Conservation (phyloP, 148 eudicot genomes). For the Rhododendron henanense region DNA sequence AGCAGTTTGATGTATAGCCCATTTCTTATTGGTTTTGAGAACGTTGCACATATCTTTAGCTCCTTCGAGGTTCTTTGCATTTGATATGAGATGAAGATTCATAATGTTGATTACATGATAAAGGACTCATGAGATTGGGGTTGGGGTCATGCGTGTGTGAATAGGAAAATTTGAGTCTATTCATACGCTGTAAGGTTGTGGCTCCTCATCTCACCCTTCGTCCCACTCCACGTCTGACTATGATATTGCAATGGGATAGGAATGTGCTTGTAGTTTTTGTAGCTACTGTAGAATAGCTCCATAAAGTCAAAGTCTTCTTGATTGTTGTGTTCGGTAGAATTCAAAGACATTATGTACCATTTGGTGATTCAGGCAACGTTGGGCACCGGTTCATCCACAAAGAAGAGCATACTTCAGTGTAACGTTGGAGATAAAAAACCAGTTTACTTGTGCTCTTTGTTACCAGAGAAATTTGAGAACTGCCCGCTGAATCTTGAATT, state of each 20-base stretch:
- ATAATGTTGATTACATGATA: neutral
- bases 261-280: neutral
- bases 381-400: conserved; percentile 51
- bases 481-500: conserved; percentile 74
- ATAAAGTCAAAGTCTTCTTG: neutral
- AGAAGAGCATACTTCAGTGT: conserved; percentile 73
- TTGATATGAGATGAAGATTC: neutral
- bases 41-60: neutral
- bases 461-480: conserved; percentile 69
- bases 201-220: neutral
- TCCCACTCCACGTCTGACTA: neutral
- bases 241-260: neutral
- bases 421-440: conserved; percentile 66
- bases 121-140: neutral
- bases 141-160: neutral
- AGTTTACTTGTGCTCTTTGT: conserved; percentile 62
- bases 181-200: neutral
- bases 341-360: neutral
- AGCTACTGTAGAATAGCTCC: neutral
- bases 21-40: neutral
- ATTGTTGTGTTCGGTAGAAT: neutral
- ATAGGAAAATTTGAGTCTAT: neutral
- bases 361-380: conserved; percentile 62
- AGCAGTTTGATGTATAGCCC: neutral
- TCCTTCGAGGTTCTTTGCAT: neutral